phyloP scores from a whole-genome alignment of 768 basidiomycete species.

The Crucibulum laeve region DNA sequence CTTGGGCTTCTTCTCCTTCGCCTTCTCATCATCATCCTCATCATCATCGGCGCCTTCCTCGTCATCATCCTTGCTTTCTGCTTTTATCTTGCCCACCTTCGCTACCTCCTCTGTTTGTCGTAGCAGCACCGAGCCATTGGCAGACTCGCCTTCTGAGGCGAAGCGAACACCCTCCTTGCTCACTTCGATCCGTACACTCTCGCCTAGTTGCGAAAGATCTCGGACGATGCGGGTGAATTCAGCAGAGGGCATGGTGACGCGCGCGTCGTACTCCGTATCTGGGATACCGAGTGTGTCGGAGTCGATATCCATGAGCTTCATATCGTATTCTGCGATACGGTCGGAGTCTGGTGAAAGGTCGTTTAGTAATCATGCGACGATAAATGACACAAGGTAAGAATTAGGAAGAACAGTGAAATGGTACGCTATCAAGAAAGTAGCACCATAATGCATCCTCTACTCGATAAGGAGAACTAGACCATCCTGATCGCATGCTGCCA shows the following conservation, averaged over 20 bases:
- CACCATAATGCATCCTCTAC: too few relatives aligned
- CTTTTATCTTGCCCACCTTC: slow-evolving; percentile 36
- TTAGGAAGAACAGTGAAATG: background rate
- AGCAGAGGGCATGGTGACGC: slow-evolving; percentile 76
- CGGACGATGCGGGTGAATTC: slow-evolving; percentile 94
- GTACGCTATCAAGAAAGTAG: slow-evolving; percentile 1
- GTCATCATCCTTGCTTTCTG: slow-evolving; percentile 26
- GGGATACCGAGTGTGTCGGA: slow-evolving; percentile 92
- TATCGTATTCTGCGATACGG: slow-evolving; percentile 95
- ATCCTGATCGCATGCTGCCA: too few relatives aligned
- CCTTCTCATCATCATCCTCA: slow-evolving; percentile 29
- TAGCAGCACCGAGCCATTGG: slow-evolving; percentile 83
- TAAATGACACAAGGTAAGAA: slow-evolving; percentile 1
- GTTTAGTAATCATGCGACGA: slow-evolving; percentile 2
- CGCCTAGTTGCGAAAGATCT: slow-evolving; percentile 86
- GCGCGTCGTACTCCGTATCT: slow-evolving; percentile 95
- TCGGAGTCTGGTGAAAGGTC: slow-evolving; percentile 62
- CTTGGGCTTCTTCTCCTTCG: slow-evolving; percentile 38
- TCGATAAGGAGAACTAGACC: too few relatives aligned
- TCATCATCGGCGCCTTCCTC: slow-evolving; percentile 33
- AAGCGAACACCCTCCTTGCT: slow-evolving; percentile 95
- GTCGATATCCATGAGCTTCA: slow-evolving; percentile 99
- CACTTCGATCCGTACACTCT: slow-evolving; percentile 93
- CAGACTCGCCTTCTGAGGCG: slow-evolving; percentile 89
- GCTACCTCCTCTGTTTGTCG: slow-evolving; percentile 58